A percentile compares a stretch with the other conserved stretches of the same genome.
These are phyloP conservation scores for Penicillium waksmanii DNA, from an alignment of 495 filamentous ascomycete species.

Conservation along the genomic window DNA sequence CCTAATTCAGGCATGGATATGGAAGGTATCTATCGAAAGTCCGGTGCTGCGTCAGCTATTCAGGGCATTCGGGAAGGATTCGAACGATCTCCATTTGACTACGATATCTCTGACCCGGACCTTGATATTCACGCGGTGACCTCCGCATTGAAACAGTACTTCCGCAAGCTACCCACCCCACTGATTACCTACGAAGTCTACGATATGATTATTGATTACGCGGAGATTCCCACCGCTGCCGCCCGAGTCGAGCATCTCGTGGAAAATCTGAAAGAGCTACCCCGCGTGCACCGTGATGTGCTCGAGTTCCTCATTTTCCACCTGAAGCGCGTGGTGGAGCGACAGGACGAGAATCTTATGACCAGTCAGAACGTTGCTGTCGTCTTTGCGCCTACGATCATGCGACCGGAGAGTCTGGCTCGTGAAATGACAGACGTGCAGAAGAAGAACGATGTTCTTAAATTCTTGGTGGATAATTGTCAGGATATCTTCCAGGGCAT, in stretches of 20 bases:
- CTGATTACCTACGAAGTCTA: constrained; percentile 93
- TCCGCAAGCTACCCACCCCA: constrained; percentile 89
- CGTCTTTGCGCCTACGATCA: constrained; percentile 97
- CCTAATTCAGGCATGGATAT: constrained; percentile 81
- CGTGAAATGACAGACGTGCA: constrained; percentile 96
- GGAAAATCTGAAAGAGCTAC: constrained; percentile 73
- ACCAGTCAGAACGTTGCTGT: constrained; percentile 93
- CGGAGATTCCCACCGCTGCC: constrained; percentile 38
- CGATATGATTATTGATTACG: constrained; percentile 80
- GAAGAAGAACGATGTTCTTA: constrained; percentile 85
- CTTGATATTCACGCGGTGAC: constrained; percentile 97
- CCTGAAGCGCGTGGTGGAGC: constrained; percentile 81
- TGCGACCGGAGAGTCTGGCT: constrained; percentile 84
- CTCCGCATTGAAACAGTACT: constrained; percentile 95
- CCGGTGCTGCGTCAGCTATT: constrained; percentile 84
- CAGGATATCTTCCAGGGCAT: constrained; percentile 71
- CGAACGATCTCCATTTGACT: constrained; percentile 70
- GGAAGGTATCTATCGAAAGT: constrained; percentile 98
- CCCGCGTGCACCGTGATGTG: constrained; percentile 79
- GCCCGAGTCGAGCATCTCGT: constrained; percentile 68
- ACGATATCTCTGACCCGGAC: constrained; percentile 89
- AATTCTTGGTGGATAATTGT: constrained; percentile 87
- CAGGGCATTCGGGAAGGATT: constrained; percentile 89
- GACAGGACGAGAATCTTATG: constrained; percentile 88
- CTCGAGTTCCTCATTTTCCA: constrained; percentile 96